phyloP scores from a whole-genome alignment of 83 land plant genomes.

The Thuja plicata region DNA sequence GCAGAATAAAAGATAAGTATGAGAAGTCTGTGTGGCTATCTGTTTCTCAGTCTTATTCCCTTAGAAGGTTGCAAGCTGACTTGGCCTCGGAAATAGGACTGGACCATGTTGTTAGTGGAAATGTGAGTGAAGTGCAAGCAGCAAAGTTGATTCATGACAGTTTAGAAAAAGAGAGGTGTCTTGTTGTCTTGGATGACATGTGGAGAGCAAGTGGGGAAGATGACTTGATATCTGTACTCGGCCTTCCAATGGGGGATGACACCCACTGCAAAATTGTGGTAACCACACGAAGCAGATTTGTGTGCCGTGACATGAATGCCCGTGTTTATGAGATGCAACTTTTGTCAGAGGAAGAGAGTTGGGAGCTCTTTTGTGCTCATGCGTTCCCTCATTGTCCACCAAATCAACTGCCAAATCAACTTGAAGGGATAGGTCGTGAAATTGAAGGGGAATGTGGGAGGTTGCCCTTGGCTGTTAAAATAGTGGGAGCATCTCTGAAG shows the following conservation, averaged over 20 bases:
- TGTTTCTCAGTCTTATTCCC: conserved; percentile 23
- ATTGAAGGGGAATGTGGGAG: conserved; percentile 5
- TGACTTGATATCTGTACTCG: background rate
- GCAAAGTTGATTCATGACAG: background rate
- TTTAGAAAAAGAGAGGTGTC: background rate
- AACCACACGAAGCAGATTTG: conserved; percentile 4
- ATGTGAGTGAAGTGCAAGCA: background rate
- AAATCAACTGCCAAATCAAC: background rate
- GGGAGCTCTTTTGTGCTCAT: conserved; percentile 8
- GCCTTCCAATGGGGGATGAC: conserved; percentile 11
- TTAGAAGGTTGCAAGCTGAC: conserved; percentile 19
- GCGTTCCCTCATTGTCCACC: background rate
- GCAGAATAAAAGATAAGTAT: conserved; percentile 12
- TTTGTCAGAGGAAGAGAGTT: conserved; percentile 17
- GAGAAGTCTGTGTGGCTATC: conserved; percentile 26
- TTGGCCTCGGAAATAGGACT: conserved; percentile 12
- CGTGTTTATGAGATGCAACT: background rate
- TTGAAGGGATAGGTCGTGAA: background rate
- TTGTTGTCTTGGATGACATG: conserved; percentile 26
- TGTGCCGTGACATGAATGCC: background rate
- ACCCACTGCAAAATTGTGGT: conserved; percentile 17
- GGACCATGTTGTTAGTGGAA: background rate
- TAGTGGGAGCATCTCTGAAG: background rate
- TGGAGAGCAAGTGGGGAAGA: conserved; percentile 14
- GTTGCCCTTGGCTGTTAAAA: conserved; percentile 3